Conservation (phyloP, 305 asterid genomes). For the Nicotiana rustica region DNA sequence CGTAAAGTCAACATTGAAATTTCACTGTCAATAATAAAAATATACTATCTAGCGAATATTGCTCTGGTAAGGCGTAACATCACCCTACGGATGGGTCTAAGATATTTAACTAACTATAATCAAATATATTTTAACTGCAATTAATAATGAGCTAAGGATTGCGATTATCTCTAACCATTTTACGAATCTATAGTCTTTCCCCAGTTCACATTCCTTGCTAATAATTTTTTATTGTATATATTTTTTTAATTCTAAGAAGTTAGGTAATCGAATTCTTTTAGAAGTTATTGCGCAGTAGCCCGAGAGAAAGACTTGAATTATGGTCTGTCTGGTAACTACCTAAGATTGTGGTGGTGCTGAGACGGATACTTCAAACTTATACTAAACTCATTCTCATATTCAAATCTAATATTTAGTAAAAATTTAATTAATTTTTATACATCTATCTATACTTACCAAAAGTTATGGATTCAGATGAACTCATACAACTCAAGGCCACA, state of each 20-base stretch:
- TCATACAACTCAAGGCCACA: too few species aligned
- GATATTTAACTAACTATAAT: not conserved
- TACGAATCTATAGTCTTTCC: not conserved
- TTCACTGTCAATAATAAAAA: slow-evolving; percentile 20
- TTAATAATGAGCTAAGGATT: not conserved
- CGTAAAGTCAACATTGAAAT: slow-evolving; percentile 9
- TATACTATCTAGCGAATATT: slow-evolving; percentile 1
- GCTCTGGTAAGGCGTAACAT: not conserved
- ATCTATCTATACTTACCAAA: too few species aligned
- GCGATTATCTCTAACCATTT: not conserved
- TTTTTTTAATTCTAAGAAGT: not conserved
- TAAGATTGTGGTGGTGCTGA: too few species aligned
- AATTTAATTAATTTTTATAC: too few species aligned
- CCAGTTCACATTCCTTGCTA: not conserved
- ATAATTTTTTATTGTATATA: not conserved
- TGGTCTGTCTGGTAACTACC: not conserved
- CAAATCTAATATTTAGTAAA: too few species aligned
- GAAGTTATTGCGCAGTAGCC: not conserved
- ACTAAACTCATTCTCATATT: too few species aligned
- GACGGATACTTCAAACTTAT: too few species aligned
- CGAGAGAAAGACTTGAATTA: not conserved
- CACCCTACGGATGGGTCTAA: not conserved
- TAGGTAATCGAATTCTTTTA: not conserved
- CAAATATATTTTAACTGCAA: not conserved
- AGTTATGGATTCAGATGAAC: too few species aligned